A percentile compares a stretch with the other conserved stretches of the same genome.
phyloP scores from a whole-genome alignment of 768 basidiomycete genomes.

The Leucosporidium yakuticum region DNA sequence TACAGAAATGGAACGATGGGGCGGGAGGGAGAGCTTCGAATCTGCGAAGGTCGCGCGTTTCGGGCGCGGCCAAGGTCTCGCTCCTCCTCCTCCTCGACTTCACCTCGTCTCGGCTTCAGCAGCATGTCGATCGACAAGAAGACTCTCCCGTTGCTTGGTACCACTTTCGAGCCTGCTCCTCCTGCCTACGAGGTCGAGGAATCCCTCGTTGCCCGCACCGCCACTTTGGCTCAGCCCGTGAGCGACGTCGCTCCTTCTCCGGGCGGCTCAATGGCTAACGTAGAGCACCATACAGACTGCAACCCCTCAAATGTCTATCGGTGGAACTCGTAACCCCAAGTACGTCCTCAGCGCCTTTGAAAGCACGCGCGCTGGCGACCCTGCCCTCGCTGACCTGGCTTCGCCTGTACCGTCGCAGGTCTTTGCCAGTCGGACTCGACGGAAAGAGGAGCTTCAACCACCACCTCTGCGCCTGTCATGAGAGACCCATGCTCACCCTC shows the following conservation, averaged over 20 bases:
- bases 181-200: conserved; percentile 2
- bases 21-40: too few relatives aligned
- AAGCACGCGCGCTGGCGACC: too few relatives aligned
- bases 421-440: conserved; percentile 18
- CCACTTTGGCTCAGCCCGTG: conserved; percentile 2
- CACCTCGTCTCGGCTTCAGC: too few relatives aligned
- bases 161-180: not conserved
- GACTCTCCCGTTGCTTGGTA: not conserved
- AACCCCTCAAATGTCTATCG: conserved; percentile 10
- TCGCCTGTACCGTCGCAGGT: too few relatives aligned
- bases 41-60: too few relatives aligned
- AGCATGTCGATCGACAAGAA: conserved; percentile 18
- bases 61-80: too few relatives aligned
- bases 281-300: not conserved
- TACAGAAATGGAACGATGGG: too few relatives aligned
- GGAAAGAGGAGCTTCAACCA: conserved; percentile 26
- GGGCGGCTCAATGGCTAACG: not conserved
- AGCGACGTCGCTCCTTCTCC: not conserved
- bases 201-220: not conserved
- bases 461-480: conserved; percentile 11
- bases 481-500: conserved; percentile 11
- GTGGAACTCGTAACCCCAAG: conserved; percentile 20
- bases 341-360: not conserved
- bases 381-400: too few relatives aligned
- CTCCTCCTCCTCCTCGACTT: too few relatives aligned